Conservation (phyloP, 139 green algal species). For the Haematococcus sp. region DNA sequence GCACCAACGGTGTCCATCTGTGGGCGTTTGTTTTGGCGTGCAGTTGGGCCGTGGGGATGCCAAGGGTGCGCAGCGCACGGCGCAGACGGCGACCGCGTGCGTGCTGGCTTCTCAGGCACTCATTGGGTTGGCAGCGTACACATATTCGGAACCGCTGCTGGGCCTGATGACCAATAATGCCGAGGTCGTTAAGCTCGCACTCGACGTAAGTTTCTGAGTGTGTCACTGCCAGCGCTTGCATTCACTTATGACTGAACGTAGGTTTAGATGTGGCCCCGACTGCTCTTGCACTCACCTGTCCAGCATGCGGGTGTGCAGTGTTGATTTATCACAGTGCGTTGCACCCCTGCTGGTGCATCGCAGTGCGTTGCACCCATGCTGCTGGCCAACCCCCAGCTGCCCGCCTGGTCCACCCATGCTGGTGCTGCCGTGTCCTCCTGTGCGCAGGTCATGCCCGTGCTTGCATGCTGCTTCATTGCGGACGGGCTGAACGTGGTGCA, state of each 20-base stretch:
- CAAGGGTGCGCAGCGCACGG: conserved; percentile 8
- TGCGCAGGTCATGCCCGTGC: conserved; percentile 30
- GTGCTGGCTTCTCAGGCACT: conserved; percentile 15
- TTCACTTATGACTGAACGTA: too few relatives aligned
- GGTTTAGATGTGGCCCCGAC: too few relatives aligned
- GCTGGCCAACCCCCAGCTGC: too few relatives aligned
- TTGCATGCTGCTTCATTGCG: conserved; percentile 32
- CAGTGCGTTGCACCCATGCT: too few relatives aligned
- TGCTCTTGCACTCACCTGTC: too few relatives aligned
- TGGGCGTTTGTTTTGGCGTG: not conserved
- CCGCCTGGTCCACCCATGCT: too few relatives aligned
- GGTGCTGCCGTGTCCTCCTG: not conserved
- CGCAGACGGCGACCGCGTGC: conserved; percentile 9
- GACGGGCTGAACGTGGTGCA: conserved; percentile 44
- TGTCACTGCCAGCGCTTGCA: too few relatives aligned
- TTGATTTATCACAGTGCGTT: too few relatives aligned
- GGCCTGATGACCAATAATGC: conserved; percentile 17
- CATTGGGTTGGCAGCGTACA: conserved; percentile 15
- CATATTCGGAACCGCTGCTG: conserved; percentile 7
- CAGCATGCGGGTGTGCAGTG: too few relatives aligned
- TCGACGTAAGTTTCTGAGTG: not conserved
- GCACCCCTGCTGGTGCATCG: too few relatives aligned
- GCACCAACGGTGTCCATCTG: not conserved
- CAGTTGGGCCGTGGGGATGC: conserved; percentile 26
- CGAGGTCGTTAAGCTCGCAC: conserved; percentile 19